These are phyloP conservation scores for Laburnicola sp. DNA, from an alignment of 2,329 filamentous ascomycete genomes.

Conservation along the genomic window DNA sequence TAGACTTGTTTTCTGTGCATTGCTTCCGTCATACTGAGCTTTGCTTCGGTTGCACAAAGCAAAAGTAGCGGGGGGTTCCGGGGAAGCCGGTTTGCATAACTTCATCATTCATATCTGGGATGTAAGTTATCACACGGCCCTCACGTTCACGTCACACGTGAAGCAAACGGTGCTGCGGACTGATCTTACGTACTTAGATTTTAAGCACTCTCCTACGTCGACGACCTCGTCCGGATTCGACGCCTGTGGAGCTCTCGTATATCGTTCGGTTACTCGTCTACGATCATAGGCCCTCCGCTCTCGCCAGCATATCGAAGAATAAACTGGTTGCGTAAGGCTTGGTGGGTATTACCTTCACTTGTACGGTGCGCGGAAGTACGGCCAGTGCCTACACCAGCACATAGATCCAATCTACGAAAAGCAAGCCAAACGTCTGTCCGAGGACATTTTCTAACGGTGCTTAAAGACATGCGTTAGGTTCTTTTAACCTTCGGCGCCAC, in stretches of 20 bases:
- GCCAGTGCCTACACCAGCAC: neutral
- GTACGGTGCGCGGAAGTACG: neutral
- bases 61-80: conserved; percentile 1
- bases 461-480: conserved; percentile 35
- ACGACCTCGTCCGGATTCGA: neutral
- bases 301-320: neutral
- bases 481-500: conserved; percentile 25
- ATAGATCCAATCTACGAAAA: neutral
- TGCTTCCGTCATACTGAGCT: conserved; percentile 1
- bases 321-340: neutral
- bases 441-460: conserved; percentile 13
- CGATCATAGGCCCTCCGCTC: neutral
- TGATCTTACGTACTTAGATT: conserved; percentile 5
- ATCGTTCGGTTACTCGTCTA: neutral
- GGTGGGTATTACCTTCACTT: neutral
- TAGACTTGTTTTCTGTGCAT: neutral
- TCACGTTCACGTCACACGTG: neutral
- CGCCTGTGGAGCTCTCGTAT: neutral
- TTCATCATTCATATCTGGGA: conserved; percentile 12
- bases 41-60: conserved; percentile 12
- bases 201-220: neutral
- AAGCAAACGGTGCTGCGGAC: neutral
- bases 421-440: neutral
- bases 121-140: conserved; percentile 19
- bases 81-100: conserved; percentile 7